Evolutionary conservation across 441 rosid species (phyloP).

Genomic region (Kokia cookei): DNA sequence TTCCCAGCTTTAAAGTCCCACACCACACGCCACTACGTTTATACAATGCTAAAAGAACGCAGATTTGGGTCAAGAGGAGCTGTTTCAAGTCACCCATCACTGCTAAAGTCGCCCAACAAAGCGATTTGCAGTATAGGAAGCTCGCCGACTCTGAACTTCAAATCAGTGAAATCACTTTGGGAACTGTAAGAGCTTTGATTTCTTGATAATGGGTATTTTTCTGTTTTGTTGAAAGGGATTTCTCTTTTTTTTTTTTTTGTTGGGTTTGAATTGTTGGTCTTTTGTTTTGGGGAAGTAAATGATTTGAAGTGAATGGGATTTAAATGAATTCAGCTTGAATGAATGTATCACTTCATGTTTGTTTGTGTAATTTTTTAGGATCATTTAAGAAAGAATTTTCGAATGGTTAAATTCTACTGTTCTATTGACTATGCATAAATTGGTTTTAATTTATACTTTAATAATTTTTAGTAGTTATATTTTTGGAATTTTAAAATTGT

Average conservation of each 20-base stretch:
- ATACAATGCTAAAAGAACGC: conserved; percentile 16
- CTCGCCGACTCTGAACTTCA: conserved; percentile 63
- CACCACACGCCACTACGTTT: conserved; percentile 9
- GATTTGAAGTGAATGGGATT: background rate
- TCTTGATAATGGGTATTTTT: background rate
- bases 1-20: background rate
- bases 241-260: background rate
- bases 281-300: background rate
- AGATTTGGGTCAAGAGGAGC: conserved; percentile 1
- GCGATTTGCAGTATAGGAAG: conserved; percentile 46
- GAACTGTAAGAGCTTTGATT: conserved; percentile 47
- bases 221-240: background rate
- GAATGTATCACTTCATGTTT: too few relatives aligned
- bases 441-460: too few relatives aligned
- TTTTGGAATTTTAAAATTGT: too few relatives aligned
- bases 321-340: too few relatives aligned
- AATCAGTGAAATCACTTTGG: conserved; percentile 67
- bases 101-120: conserved; percentile 34
- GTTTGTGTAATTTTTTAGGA: too few relatives aligned
- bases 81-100: conserved; percentile 16
- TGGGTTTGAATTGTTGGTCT: background rate
- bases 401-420: too few relatives aligned
- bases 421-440: too few relatives aligned
- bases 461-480: too few relatives aligned
- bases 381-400: too few relatives aligned